Evolutionary conservation across 2,329 filamentous ascomycete species (phyloP), one percentile per base, ranked within the genome.

Genomic region (Sporothrix pallida): DNA sequence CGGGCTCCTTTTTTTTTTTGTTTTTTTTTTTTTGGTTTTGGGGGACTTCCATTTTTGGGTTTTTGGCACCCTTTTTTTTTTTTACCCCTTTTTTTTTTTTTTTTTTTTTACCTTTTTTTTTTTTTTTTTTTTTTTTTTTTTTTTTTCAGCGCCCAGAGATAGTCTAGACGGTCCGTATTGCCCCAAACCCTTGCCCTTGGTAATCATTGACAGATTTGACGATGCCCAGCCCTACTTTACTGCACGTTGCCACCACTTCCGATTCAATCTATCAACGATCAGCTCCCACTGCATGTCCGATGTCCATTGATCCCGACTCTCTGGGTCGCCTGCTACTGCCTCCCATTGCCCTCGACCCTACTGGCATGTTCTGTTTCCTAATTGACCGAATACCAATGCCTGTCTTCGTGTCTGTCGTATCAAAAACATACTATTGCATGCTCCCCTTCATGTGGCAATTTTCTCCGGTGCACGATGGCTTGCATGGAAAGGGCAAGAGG

Each of bases 161-260:
- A 42, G 12, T 20, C 31, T 12, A 2, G 13, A n/a, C 5, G 20
- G 12, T 10, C 5, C 6, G 23, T 31, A 15, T 60, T 23, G 10
- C 12, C 12, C 10, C 42, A 48, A 3, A 15, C 20, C 62, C 62
- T 26, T 26, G 42, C 6, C 42, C 42, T 23, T 48, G 20, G 42
- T 23, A 44, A 17, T 23, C 37, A 20, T 67, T 46, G 62, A 67
- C 12, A 67, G 62, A 48, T 8, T 37, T 26, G 20, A 48, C n/a
- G 62, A 48, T 13, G 42, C 3, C n/a, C 42, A 68, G 23, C 46
- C 65, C 65, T 68, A 52, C 44, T 52, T 20, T 52, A 37, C 48
- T 69, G 48, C 26, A 69, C 67, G 67, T 69, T 69, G 67, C 67
- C 65, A 69, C 67, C 65, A 69, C 17, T 37, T 12, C 26, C 48